Evolutionary conservation across 805 yeast species (phyloP).

Genomic region (Candida arabinofermentans): DNA sequence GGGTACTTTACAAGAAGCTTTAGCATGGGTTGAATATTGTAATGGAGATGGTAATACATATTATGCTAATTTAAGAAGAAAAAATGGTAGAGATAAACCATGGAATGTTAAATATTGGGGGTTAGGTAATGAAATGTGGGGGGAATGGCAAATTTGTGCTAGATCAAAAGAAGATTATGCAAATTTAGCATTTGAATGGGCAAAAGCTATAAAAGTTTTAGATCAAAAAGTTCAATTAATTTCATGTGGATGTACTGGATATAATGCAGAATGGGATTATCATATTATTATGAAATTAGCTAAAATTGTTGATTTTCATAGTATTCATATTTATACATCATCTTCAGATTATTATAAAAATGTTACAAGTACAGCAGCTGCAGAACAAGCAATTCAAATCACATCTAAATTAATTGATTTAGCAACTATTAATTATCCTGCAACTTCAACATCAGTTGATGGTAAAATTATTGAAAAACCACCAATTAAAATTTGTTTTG

Average conservation of each 20-base stretch:
- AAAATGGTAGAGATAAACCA: slow-evolving; percentile 32
- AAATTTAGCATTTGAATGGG: slow-evolving; percentile 31
- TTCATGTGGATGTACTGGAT: slow-evolving; percentile 31
- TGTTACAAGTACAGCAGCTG: slow-evolving; percentile 29
- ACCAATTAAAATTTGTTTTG: slow-evolving; percentile 29
- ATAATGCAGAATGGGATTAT: slow-evolving; percentile 28
- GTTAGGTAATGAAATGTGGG: slow-evolving; percentile 35
- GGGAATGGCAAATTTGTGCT: slow-evolving; percentile 35
- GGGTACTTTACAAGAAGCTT: slow-evolving; percentile 34
- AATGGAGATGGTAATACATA: slow-evolving; percentile 30
- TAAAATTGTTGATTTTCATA: slow-evolving; percentile 27
- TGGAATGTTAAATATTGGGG: slow-evolving; percentile 35
- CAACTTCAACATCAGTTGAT: slow-evolving; percentile 8
- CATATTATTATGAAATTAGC: slow-evolving; percentile 24
- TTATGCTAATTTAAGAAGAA: slow-evolving; percentile 32
- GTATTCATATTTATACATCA: slow-evolving; percentile 32
- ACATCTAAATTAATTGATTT: slow-evolving; percentile 27
- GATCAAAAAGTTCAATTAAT: slow-evolving; percentile 28
- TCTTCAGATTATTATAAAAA: slow-evolving; percentile 24
- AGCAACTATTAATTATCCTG: slow-evolving; percentile 24
- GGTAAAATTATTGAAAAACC: slow-evolving; percentile 7
- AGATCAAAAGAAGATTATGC: slow-evolving; percentile 28
- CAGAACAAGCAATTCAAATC: slow-evolving; percentile 31
- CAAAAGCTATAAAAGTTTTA: slow-evolving; percentile 31
- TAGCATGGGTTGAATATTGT: slow-evolving; percentile 34